phyloP scores from a whole-genome alignment of 768 basidiomycete genomes.

The Dioszegia hungarica region DNA sequence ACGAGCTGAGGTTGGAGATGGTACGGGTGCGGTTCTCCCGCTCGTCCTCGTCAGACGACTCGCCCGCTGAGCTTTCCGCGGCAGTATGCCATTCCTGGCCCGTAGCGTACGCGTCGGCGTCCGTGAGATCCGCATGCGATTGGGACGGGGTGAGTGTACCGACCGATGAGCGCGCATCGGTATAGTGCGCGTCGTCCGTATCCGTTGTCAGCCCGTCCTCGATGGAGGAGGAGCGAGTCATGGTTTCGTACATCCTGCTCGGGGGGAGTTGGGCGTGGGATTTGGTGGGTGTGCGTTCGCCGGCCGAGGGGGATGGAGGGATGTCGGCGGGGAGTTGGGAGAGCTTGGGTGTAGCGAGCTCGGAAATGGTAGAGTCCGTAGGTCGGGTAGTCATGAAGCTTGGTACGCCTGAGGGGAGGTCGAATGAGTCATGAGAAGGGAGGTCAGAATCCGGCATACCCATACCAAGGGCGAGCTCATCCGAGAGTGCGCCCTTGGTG shows the following conservation, averaged over 20 bases:
- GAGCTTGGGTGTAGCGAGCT: constrained; percentile 13
- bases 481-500: constrained; percentile 27
- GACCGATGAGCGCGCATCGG: constrained; percentile 66
- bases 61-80: constrained; percentile 45
- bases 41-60: constrained; percentile 36
- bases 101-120: constrained; percentile 31
- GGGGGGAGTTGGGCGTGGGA: constrained; percentile 20
- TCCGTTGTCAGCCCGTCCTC: constrained; percentile 25
- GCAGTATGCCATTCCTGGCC: constrained; percentile 45
- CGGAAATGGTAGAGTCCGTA: constrained; percentile 6
- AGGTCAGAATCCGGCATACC: constrained; percentile 7
- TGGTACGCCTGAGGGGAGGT: no score
- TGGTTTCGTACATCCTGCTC: constrained; percentile 18
- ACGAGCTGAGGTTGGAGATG: constrained; percentile 11
- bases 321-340: constrained; percentile 4
- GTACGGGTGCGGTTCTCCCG: constrained; percentile 10
- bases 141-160: constrained; percentile 62
- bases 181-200: constrained; percentile 42
- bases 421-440: constrained; percentile 6
- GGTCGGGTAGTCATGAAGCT: constrained; percentile 1
- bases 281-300: constrained; percentile 35
- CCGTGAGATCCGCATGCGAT: constrained; percentile 47
- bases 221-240: constrained; percentile 20
- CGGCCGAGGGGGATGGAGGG: constrained; percentile 7
- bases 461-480: constrained; percentile 36